These are phyloP conservation scores for Dendrocalamus sinicus DNA, from an alignment of 176 grass and related monocot genomes.

Conservation along the genomic window DNA sequence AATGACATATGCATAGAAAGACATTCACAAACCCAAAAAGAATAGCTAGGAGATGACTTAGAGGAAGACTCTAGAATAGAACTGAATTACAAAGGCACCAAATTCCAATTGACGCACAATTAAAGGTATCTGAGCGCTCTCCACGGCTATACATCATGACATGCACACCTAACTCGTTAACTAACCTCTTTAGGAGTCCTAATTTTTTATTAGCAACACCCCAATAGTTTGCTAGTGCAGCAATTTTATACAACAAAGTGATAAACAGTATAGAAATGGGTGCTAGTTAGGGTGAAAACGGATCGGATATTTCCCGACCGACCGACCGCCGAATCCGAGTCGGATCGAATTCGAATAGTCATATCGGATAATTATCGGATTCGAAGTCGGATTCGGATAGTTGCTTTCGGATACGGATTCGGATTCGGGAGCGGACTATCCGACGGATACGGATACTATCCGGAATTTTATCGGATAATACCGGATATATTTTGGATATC, in stretches of 20 bases:
- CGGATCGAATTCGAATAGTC: too few relatives aligned
- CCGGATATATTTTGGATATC: too few relatives aligned
- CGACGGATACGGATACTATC: too few relatives aligned
- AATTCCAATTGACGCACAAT: constrained; percentile 6
- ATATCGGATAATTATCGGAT: too few relatives aligned
- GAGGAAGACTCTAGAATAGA: not conserved
- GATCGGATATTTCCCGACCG: too few relatives aligned
- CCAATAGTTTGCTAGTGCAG: constrained; percentile 1
- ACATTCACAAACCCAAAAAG: constrained; percentile 7
- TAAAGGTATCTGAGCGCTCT: constrained; percentile 10
- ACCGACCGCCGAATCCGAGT: too few relatives aligned
- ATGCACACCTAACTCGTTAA: constrained; percentile 6
- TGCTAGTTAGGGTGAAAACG: too few relatives aligned
- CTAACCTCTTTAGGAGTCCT: not conserved
- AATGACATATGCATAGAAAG: not conserved
- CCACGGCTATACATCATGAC: not conserved
- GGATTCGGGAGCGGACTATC: too few relatives aligned
- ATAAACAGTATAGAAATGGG: constrained; percentile 25
- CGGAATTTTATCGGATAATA: too few relatives aligned
- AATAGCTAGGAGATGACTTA: constrained; percentile 19
- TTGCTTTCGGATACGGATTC: too few relatives aligned
- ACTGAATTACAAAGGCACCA: not conserved
- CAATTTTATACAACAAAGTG: not conserved
- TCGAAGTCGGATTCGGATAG: too few relatives aligned
- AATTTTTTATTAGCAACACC: constrained; percentile 29